A percentile compares a stretch with the other conserved stretches of the same genome.
Conservation (phyloP, 345 rosid species). For the Odontarrhena argentea region DNA sequence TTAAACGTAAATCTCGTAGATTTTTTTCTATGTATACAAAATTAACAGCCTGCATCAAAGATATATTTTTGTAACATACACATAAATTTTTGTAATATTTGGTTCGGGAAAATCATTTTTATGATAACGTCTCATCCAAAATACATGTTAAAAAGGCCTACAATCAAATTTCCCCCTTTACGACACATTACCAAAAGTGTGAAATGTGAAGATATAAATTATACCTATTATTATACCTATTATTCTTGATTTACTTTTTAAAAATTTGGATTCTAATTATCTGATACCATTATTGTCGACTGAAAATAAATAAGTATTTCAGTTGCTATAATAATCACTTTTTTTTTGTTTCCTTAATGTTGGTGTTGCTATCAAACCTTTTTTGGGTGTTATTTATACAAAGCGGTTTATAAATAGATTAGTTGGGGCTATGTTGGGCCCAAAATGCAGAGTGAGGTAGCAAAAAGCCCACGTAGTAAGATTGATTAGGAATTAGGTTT, state of each 20-base stretch:
- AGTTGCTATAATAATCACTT: neutral
- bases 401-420: slow-evolving; percentile 9
- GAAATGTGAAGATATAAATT: slow-evolving; percentile 7
- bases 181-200: slow-evolving; percentile 30
- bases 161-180: neutral
- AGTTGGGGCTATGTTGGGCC: slow-evolving; percentile 26
- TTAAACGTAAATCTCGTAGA: neutral
- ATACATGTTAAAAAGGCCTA: slow-evolving; percentile 25
- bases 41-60: neutral
- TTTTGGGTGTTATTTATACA: neutral
- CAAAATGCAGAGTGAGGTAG: slow-evolving; percentile 9
- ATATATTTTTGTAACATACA: too few relatives aligned
- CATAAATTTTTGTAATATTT: neutral
- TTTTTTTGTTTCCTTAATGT: neutral
- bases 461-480: slow-evolving; percentile 31
- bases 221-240: slow-evolving; percentile 1
- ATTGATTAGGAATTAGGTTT: neutral
- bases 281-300: neutral
- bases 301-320: neutral
- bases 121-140: slow-evolving; percentile 29
- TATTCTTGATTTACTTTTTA: neutral
- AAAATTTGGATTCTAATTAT: neutral
- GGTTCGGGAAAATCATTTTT: slow-evolving; percentile 6
- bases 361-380: neutral
- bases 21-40: neutral